A percentile compares a stretch with the other conserved stretches of the same genome.
These are phyloP conservation scores for Phytophthora foliorum DNA, from an alignment of 352 stramenopile species.

Conservation along the genomic window DNA sequence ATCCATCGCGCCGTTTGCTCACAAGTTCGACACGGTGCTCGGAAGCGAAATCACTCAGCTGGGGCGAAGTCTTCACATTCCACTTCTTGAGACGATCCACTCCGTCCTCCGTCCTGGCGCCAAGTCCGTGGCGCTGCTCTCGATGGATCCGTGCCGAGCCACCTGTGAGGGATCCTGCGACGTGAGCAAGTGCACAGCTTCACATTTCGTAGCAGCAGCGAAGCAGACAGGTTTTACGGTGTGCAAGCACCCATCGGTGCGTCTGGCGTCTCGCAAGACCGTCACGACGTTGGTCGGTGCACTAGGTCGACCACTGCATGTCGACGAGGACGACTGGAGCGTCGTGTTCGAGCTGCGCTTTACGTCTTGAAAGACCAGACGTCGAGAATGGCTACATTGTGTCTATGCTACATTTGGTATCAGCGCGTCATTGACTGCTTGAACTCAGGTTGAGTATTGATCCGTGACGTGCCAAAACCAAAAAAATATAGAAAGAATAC, in stretches of 20 bases:
- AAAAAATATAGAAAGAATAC: conserved; percentile 26
- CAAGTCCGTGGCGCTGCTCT: conserved; percentile 54
- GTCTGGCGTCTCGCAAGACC: conserved; percentile 31
- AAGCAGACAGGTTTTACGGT: conserved; percentile 51
- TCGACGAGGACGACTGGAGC: conserved; percentile 68
- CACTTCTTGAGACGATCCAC: conserved; percentile 55
- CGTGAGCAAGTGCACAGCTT: conserved; percentile 60
- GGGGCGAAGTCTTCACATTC: conserved; percentile 47
- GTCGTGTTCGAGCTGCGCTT: conserved; percentile 59
- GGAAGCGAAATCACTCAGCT: conserved; percentile 74
- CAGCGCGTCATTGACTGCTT: no score
- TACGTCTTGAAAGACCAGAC: conserved; percentile 10
- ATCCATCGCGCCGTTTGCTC: conserved; percentile 40
- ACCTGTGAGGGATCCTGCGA: conserved; percentile 52
- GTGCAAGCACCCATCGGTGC: conserved; percentile 49
- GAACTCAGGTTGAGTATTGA: no score
- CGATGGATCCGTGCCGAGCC: conserved; percentile 60
- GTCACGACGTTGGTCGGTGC: conserved; percentile 55
- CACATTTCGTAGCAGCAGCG: conserved; percentile 56
- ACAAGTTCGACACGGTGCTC: conserved; percentile 64
- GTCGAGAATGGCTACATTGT: conserved; percentile 31
- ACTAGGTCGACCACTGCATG: conserved; percentile 43
- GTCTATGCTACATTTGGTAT: not conserved
- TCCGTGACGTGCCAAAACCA: not conserved
- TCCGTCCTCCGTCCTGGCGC: conserved; percentile 36